Percentiles rank a stretch among this genome's conserved stretches.
These are phyloP conservation scores for Phallus indusiatus DNA, from an alignment of 768 basidiomycete species.

Conservation along the genomic window DNA sequence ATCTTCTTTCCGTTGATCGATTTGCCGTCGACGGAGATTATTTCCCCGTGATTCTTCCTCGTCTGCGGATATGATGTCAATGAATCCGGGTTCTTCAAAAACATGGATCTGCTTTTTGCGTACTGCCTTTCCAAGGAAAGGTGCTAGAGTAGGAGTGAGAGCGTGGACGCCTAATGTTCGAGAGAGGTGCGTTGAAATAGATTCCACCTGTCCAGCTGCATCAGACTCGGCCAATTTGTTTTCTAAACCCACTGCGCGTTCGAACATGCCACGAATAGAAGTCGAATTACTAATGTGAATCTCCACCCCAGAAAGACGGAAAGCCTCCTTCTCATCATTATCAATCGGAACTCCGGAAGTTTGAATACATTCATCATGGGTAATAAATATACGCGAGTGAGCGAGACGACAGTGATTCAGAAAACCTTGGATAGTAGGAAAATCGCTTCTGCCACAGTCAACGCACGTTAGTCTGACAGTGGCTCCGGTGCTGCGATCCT, in stretches of 20 bases:
- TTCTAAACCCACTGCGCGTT: conserved; percentile 37
- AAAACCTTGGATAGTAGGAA: conserved; percentile 42
- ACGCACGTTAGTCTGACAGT: conserved; percentile 32
- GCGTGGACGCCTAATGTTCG: conserved; percentile 40
- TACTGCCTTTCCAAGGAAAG: conserved; percentile 36
- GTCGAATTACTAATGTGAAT: conserved; percentile 33
- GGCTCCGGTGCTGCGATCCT: conserved; percentile 15
- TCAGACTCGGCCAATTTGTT: background rate
- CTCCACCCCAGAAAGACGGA: conserved; percentile 30
- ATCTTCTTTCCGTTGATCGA: background rate
- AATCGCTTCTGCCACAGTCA: conserved; percentile 36
- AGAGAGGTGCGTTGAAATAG: conserved; percentile 27
- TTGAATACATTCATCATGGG: conserved; percentile 42
- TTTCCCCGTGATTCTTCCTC: background rate
- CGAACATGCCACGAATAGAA: conserved; percentile 38
- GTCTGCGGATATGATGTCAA: conserved; percentile 24
- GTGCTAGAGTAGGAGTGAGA: conserved; percentile 43
- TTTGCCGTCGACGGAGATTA: background rate
- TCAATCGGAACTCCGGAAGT: conserved; percentile 32
- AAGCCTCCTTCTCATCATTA: conserved; percentile 23
- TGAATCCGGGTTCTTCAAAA: conserved; percentile 22
- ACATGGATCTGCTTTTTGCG: conserved; percentile 33
- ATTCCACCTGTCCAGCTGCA: background rate
- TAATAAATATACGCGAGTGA: conserved; percentile 38
- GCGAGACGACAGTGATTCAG: conserved; percentile 44